Conservation (phyloP, 768 basidiomycete species). For the Leucogyrophana mollusca region DNA sequence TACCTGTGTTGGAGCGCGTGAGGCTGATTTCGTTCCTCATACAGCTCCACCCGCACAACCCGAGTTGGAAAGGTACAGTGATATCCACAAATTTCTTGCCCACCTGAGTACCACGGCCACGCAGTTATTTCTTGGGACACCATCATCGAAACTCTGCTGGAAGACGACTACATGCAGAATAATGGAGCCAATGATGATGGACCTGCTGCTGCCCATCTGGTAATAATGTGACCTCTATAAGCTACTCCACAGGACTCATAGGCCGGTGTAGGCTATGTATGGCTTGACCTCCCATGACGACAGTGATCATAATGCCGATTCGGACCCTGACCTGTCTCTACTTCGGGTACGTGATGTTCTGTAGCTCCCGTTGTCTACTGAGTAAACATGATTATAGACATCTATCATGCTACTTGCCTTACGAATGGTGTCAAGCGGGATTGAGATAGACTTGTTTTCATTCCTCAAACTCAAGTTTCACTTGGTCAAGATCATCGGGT, state of each 20-base stretch:
- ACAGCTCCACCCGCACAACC: conserved; percentile 68
- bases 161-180: conserved; percentile 48
- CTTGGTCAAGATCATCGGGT: conserved; percentile 52
- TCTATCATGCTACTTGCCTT: conserved; percentile 58
- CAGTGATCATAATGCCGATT: conserved; percentile 6
- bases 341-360: conserved; percentile 39
- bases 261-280: conserved; percentile 39
- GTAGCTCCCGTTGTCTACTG: not conserved
- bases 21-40: conserved; percentile 62
- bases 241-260: not conserved
- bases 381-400: conserved; percentile 34
- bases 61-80: conserved; percentile 58
- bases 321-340: conserved; percentile 46
- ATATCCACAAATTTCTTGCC: not conserved
- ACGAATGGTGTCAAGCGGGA: conserved; percentile 66
- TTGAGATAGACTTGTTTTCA: conserved; percentile 47
- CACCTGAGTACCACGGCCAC: not conserved
- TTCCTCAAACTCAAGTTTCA: conserved; percentile 60
- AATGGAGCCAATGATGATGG: conserved; percentile 38
- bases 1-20: conserved; percentile 55
- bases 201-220: conserved; percentile 40
- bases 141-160: conserved; percentile 55
- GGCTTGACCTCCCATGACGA: conserved; percentile 35
- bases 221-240: conserved; percentile 21
- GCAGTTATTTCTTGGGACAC: conserved; percentile 66